A percentile compares a stretch with the other conserved stretches of the same genome.
Conservation (phyloP, 1,284 basidiomycete species). For the Rhodotorula sp. region DNA sequence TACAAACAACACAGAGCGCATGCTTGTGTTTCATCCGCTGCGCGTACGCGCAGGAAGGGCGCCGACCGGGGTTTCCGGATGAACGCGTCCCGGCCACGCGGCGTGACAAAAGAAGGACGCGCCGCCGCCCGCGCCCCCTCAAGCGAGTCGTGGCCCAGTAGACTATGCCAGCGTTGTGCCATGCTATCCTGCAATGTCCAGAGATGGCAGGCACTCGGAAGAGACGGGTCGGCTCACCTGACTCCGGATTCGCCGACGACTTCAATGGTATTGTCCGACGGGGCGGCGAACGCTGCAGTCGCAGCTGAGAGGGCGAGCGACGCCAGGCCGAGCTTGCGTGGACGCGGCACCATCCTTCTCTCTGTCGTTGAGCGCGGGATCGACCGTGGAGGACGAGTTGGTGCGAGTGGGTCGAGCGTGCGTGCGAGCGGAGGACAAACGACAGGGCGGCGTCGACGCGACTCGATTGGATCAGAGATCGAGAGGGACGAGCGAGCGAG, state of each 20-base stretch:
- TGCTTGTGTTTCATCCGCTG: no score
- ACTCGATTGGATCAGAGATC: no score
- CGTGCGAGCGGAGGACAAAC: background rate
- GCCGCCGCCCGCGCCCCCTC: no score
- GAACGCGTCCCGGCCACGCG: background rate
- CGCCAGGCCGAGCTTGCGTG: conserved; percentile 1
- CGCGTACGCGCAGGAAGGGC: background rate
- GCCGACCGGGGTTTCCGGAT: background rate
- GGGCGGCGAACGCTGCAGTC: conserved; percentile 20
- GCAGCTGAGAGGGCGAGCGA: conserved; percentile 19
- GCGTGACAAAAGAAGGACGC: background rate
- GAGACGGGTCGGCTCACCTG: conserved; percentile 34
- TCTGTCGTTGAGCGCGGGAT: no score
- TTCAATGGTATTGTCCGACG: conserved; percentile 43
- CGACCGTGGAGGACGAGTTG: background rate
- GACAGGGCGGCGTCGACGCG: background rate
- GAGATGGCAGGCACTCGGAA: no score
- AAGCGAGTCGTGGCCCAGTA: no score
- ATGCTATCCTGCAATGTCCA: background rate
- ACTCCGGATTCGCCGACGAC: conserved; percentile 43
- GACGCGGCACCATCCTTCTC: background rate
- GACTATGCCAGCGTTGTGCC: background rate
- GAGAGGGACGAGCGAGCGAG: no score
- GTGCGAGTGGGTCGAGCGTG: background rate
- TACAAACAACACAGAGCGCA: background rate